Evolutionary conservation across 225 moss, liverwort and hornwort species (phyloP).

Genomic region (Ulota crispa): DNA sequence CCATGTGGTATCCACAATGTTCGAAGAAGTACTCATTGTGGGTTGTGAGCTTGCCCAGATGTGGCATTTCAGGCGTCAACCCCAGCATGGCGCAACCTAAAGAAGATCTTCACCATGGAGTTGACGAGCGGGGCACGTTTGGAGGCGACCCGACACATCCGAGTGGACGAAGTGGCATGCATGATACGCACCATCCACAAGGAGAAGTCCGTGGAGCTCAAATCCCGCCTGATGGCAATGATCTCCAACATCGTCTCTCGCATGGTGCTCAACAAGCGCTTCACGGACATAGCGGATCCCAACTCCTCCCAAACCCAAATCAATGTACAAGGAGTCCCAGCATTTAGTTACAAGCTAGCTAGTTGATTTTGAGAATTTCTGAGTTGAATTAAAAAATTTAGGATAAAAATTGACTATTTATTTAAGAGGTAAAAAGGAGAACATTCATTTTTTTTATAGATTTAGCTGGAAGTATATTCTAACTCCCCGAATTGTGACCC

Average conservation of each 20-base stretch:
- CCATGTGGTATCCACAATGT: too few relatives aligned
- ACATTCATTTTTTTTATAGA: too few relatives aligned
- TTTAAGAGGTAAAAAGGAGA: too few relatives aligned
- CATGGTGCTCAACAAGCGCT: conserved; percentile 37
- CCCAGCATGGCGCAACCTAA: conserved; percentile 36
- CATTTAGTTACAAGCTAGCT: too few relatives aligned
- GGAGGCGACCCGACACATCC: conserved; percentile 31
- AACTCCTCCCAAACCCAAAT: neutral
- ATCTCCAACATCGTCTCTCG: conserved; percentile 33
- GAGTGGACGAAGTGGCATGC: conserved; percentile 20
- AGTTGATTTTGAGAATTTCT: too few relatives aligned
- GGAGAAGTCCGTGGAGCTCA: conserved; percentile 24
- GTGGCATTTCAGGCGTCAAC: conserved; percentile 34
- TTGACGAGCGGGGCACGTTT: conserved; percentile 11
- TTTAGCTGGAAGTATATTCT: too few relatives aligned
- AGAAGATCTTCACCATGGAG: conserved; percentile 35
- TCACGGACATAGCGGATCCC: neutral
- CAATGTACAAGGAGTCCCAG: too few relatives aligned
- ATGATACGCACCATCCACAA: conserved; percentile 16
- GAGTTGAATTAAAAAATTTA: too few relatives aligned
- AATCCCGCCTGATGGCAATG: conserved; percentile 13
- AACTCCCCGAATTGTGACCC: too few relatives aligned
- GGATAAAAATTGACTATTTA: too few relatives aligned
- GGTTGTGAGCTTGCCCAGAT: neutral
- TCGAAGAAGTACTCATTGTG: too few relatives aligned